Percentiles rank a stretch among this genome's conserved stretches.
Conservation (phyloP, 1,139 yeast genomes). For the Pneumocystis murina region DNA sequence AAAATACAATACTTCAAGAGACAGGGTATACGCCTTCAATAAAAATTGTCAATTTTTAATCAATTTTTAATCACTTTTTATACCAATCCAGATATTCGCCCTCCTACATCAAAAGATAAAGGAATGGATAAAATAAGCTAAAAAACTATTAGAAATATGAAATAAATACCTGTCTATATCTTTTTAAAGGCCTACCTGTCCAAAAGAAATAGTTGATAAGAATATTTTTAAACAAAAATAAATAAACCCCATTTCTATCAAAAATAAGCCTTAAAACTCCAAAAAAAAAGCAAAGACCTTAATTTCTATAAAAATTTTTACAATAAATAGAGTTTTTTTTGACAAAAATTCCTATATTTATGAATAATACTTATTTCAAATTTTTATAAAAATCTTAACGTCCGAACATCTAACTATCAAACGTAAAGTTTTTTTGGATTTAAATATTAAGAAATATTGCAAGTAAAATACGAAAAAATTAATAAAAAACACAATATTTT, state of each 20-base stretch:
- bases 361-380: not conserved
- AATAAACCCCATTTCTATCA: not conserved
- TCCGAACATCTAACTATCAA: not conserved
- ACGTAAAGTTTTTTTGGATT: not conserved
- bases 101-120: conserved; percentile 89
- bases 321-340: not conserved
- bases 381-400: not conserved
- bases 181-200: not conserved
- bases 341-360: not conserved
- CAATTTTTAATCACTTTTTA: not conserved
- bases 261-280: not conserved
- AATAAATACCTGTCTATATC: not conserved
- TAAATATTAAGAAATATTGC: not conserved
- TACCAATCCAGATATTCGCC: conserved; percentile 63
- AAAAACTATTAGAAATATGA: not conserved
- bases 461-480: not conserved
- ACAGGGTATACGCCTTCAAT: conserved; percentile 51
- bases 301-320: not conserved
- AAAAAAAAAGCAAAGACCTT: not conserved
- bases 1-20: conserved; percentile 46
- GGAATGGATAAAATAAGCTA: conserved; percentile 67
- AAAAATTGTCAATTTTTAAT: not conserved
- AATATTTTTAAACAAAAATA: not conserved
- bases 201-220: not conserved
- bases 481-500: too few relatives aligned